Conservation (phyloP, 2,329 filamentous ascomycete genomes). For the Nigrospora osmanthi region DNA sequence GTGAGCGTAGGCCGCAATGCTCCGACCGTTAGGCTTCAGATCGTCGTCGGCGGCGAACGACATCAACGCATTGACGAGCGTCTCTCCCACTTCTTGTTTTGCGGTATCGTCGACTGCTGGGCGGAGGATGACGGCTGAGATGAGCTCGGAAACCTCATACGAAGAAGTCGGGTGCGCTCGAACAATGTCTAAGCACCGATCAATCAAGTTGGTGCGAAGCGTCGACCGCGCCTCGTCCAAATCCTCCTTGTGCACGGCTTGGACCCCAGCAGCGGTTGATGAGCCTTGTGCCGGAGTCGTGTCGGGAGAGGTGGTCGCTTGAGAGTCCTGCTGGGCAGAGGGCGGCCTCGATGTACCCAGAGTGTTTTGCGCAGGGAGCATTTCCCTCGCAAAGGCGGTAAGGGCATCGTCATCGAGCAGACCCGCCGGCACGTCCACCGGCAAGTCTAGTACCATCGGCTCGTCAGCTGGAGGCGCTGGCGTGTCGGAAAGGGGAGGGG, state of each 20-base stretch:
- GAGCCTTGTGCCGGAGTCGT: constrained; percentile 10
- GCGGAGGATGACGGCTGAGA: constrained; percentile 62
- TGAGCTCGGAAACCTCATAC: constrained; percentile 84
- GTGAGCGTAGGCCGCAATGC: constrained; percentile 84
- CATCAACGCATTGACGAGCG: constrained; percentile 76
- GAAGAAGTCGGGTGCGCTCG: constrained; percentile 82
- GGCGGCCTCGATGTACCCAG: constrained; percentile 6
- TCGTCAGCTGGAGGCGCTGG: constrained; percentile 9
- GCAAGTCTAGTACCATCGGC: constrained; percentile 17
- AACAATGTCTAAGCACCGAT: constrained; percentile 83
- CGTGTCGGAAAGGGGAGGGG: constrained; percentile 20
- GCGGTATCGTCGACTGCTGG: constrained; percentile 42
- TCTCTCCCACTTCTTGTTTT: constrained; percentile 70
- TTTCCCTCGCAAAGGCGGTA: not conserved
- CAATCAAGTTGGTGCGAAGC: constrained; percentile 73
- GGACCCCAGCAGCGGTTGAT: constrained; percentile 8
- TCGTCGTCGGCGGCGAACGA: constrained; percentile 56
- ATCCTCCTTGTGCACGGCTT: constrained; percentile 60
- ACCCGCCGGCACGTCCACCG: constrained; percentile 11
- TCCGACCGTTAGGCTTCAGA: constrained; percentile 50
- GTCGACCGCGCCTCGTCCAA: constrained; percentile 66
- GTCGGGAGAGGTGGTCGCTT: constrained; percentile 13
- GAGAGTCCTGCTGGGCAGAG: constrained; percentile 14
- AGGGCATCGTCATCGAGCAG: constrained; percentile 14
- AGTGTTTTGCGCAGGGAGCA: too few species aligned